Conservation (phyloP, 148 eudicot species). For the Vaccinium macrocarpon region DNA sequence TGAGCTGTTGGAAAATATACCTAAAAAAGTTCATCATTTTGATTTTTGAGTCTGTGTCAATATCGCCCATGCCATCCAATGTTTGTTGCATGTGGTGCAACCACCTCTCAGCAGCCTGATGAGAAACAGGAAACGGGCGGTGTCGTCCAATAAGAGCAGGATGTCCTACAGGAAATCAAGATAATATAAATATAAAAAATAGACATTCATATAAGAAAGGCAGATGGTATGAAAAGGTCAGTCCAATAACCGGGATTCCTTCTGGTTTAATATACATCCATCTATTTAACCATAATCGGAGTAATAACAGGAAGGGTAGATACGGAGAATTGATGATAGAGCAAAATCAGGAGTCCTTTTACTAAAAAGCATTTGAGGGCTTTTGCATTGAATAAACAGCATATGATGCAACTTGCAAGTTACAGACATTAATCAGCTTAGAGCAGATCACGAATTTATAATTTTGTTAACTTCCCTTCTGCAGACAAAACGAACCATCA, state of each 20-base stretch:
- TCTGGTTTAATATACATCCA: background rate
- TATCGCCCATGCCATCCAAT: slow-evolving; percentile 50
- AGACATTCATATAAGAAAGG: background rate
- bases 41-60: slow-evolving; percentile 67
- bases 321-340: background rate
- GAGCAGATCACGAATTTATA: background rate
- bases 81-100: slow-evolving; percentile 85
- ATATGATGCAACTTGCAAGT: background rate
- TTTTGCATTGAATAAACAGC: background rate
- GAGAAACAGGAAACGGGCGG: slow-evolving; percentile 85
- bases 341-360: background rate
- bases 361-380: background rate
- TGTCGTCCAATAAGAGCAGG: slow-evolving; percentile 92
- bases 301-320: background rate
- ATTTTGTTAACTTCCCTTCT: background rate
- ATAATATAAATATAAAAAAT: background rate
- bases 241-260: background rate
- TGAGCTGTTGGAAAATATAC: slow-evolving; percentile 26
- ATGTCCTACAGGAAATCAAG: slow-evolving; percentile 57
- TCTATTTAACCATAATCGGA: background rate
- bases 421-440: background rate
- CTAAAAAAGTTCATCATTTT: slow-evolving; percentile 91
- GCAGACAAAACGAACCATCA: background rate
- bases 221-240: background rate
- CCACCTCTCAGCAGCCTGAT: slow-evolving; percentile 91